phyloP scores from a whole-genome alignment of 768 basidiomycete species.

The Gautieria morchelliformis region DNA sequence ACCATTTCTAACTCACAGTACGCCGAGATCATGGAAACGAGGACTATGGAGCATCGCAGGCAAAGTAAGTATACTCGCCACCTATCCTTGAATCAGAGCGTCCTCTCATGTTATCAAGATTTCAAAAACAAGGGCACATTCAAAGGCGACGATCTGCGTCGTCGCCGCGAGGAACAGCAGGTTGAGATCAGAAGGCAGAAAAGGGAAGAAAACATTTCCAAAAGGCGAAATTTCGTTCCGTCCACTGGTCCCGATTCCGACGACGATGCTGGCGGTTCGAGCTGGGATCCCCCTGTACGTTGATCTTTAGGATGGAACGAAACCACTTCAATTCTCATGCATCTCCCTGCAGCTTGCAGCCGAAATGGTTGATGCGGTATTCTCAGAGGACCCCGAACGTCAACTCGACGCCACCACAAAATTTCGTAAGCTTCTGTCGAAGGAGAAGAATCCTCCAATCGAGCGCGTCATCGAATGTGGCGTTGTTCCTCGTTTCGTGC shows the following conservation, averaged over 20 bases:
- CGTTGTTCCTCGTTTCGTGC: conserved; percentile 94
- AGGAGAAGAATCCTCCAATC: conserved; percentile 99
- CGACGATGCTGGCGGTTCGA: conserved; percentile 62
- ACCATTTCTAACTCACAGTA: neutral
- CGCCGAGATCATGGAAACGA: conserved; percentile 41
- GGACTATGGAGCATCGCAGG: conserved; percentile 67
- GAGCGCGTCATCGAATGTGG: conserved; percentile 97
- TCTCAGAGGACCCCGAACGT: conserved; percentile 82
- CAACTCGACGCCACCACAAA: conserved; percentile 97
- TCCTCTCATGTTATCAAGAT: conserved; percentile 31
- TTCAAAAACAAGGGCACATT: conserved; percentile 88
- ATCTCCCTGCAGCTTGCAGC: conserved; percentile 52
- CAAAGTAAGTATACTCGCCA: conserved; percentile 36
- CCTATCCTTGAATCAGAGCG: conserved; percentile 10
- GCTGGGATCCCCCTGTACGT: conserved; percentile 74
- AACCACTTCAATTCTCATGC: conserved; percentile 8
- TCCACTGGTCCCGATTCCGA: conserved; percentile 73
- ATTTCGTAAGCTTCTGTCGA: conserved; percentile 96
- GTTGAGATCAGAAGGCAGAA: conserved; percentile 99
- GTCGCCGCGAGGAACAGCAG: conserved; percentile 95
- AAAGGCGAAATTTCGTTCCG: conserved; percentile 89
- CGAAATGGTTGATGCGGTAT: conserved; percentile 90
- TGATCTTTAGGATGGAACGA: conserved; percentile 11
- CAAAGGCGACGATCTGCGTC: conserved; percentile 88
- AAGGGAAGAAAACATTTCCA: conserved; percentile 96